Percentiles rank a stretch among this genome's conserved stretches.
These are phyloP conservation scores for Scheffersomyces lignosus DNA, from an alignment of 805 yeast species.

Conservation along the genomic window DNA sequence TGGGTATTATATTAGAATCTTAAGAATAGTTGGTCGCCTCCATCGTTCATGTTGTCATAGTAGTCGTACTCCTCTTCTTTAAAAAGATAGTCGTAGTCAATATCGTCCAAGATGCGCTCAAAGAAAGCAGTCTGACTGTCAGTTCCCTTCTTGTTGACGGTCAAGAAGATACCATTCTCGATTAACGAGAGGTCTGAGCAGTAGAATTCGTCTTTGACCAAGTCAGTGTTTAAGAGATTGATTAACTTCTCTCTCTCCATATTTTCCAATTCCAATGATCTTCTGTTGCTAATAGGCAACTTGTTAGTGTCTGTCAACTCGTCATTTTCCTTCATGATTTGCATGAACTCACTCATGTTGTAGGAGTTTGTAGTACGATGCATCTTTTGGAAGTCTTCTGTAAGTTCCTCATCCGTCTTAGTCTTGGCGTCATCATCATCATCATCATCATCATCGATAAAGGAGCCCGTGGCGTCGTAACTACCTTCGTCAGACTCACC, in stretches of 20 bases:
- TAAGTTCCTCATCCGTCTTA: slow-evolving; percentile 3
- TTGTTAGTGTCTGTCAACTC: slow-evolving; percentile 5
- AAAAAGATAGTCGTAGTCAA: slow-evolving; percentile 6
- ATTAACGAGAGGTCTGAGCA: slow-evolving; percentile 15
- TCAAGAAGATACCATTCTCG: slow-evolving; percentile 20
- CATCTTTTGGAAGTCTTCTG: not conserved
- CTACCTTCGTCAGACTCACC: not conserved
- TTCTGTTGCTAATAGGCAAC: slow-evolving; percentile 17
- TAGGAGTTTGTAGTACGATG: slow-evolving; percentile 16
- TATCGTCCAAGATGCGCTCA: slow-evolving; percentile 5
- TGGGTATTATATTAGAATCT: too few relatives aligned
- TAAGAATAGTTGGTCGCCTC: not conserved
- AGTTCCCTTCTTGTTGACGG: slow-evolving; percentile 5
- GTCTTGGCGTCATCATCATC: slow-evolving; percentile 1
- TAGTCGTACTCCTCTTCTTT: slow-evolving; percentile 5
- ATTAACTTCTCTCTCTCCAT: slow-evolving; percentile 13
- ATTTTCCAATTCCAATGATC: slow-evolving; percentile 20
- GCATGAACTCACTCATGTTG: slow-evolving; percentile 17
- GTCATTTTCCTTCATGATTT: slow-evolving; percentile 8
- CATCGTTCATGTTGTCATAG: not conserved
- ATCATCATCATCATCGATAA: not conserved
- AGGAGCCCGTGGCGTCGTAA: not conserved
- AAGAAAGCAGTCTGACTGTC: not conserved
- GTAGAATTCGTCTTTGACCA: slow-evolving; percentile 2
- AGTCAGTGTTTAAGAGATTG: slow-evolving; percentile 8